Base-by-base conservation (phyloP, 2,329 filamentous ascomycete genomes). In the Pseudocercospora crystallina region DNA sequence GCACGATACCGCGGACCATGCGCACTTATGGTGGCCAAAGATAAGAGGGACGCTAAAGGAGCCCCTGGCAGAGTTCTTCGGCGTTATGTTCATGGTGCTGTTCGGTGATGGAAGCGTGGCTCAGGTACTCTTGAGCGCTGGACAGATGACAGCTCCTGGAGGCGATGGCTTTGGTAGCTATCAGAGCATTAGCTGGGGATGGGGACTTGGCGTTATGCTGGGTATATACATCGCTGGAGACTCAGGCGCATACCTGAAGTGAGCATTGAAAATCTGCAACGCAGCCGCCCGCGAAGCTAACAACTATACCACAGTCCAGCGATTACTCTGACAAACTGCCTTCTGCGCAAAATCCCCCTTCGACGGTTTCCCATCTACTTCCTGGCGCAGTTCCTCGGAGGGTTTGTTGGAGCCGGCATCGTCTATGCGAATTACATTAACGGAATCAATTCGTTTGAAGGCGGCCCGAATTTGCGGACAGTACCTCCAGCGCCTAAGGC, bases 291-390 rank as follows among this genome's bases (percentile, higher is more conserved):
- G 17, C 4, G 30, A 10, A 8, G 40, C 15, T 40, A 20, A 36
- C 33, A 10, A 38, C 11, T 11, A 17, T 37, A 2, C 8, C 29
- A 40, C 8, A 86, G 85, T 62, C 83, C 86, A 0, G 86, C 84
- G n/a, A 80, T 89, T 12, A 88, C 85, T 1, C 76, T 89, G 26
- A 77, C 80, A 53, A 86, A 84, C 69, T 88, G 85, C 63, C 69
- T 89, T 41, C 86, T 80, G 66, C 82, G 86, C 47, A 79, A 81
- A 47, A 78, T 87, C 26, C 84, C 86, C 5, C 88, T 85, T 82
- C 77, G 80, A 38, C 82, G 85, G 34, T 82, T 88, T 55, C 85
- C 85, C 1, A 68, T 84, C n/a, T 89, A 89, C 67, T 73, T 80
- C 33, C 48, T 84, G 2, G 81, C 85, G 0, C 86, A 89, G 63